Conservation (phyloP, 2,329 filamentous ascomycete species). For the Diaporthe vexans region DNA sequence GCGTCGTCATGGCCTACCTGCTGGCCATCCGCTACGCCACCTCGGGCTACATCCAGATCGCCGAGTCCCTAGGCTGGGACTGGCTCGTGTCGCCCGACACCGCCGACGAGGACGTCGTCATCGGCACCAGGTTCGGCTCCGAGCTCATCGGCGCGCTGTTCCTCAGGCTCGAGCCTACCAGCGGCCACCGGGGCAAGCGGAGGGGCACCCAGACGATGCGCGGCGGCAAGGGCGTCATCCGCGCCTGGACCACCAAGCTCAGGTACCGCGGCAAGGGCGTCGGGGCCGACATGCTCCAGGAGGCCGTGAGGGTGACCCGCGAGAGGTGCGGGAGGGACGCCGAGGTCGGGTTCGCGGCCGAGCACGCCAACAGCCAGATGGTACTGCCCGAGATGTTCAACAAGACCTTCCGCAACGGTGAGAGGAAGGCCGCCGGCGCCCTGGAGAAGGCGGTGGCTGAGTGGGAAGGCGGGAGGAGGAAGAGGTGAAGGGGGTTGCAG, state of each 20-base stretch:
- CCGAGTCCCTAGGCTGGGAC: slow-evolving; percentile 71
- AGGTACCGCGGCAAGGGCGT: slow-evolving; percentile 80
- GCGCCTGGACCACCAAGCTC: slow-evolving; percentile 84
- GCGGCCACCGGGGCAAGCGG: slow-evolving; percentile 54
- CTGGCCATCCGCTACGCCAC: slow-evolving; percentile 72
- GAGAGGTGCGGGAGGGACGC: slow-evolving; percentile 78
- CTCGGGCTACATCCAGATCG: slow-evolving; percentile 72
- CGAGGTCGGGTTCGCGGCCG: slow-evolving; percentile 78
- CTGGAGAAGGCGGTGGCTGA: slow-evolving; percentile 66
- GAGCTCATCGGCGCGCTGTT: slow-evolving; percentile 80
- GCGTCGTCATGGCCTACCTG: slow-evolving; percentile 74
- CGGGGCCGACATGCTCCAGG: slow-evolving; percentile 79
- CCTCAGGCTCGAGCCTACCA: slow-evolving; percentile 72
- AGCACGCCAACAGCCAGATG: slow-evolving; percentile 81
- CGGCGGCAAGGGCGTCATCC: slow-evolving; percentile 78
- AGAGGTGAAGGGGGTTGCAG: slow-evolving; percentile 53
- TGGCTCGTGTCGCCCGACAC: slow-evolving; percentile 66
- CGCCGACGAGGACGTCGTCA: slow-evolving; percentile 67
- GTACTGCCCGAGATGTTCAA: slow-evolving; percentile 76
- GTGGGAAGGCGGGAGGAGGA: slow-evolving; percentile 62
- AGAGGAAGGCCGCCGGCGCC: slow-evolving; percentile 68
- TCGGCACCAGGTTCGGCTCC: slow-evolving; percentile 77
- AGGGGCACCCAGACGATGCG: slow-evolving; percentile 56
- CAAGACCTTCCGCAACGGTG: slow-evolving; percentile 68
- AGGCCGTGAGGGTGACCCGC: slow-evolving; percentile 77